Base-by-base conservation (phyloP, 192 early-diverging fungal genomes). In the Linnemannia elongata region DNA sequence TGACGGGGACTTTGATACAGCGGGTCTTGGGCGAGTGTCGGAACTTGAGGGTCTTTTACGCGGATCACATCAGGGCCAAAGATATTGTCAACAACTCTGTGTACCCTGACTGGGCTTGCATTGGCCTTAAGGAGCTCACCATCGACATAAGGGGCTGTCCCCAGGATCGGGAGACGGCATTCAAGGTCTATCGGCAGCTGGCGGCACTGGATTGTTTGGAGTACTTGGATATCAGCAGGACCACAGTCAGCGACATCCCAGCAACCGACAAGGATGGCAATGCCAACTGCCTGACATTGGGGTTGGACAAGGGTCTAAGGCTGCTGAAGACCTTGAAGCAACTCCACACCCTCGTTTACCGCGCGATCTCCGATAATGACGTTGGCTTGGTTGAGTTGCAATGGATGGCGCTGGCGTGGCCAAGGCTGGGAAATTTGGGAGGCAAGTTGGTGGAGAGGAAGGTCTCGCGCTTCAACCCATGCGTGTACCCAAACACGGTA, bases 321-420 rank as follows among this genome's bases (percentile, higher is more conserved):
- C 49, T 80, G 15, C 74, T 85, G 54, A 39, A 78, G 27, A 76
- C 78, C 4, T 22, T 85, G 52, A 44, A 30, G 1, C 72, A 85
- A 20, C 68, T 85, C n/a, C 44, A 80, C 6, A 30, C 35, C 30
- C 55, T 85, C 5, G 17, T 73, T 36, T 85, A 75, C 24, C 83
- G 83, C 17, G 78, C 78, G 2, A 33, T 80, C 10, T 24, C 30
- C 7, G 1, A 70, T 20, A 70, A 36, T n/a, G 78, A 77, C 2
- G 73, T 85, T 63, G 83, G 78, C 1, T n/a, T 85, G 41, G 78
- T 79, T 6, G 83, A 85, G 39, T 39, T 85, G n/a, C 35, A 68
- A 7, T 85, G 83, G 83, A 79, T 79, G 73, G 83, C 77, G 30
- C 72, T 80, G 63, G 83, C 83, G 2, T 85, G 83, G 83, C 83